Percentiles rank a stretch among this genome's conserved stretches.
phyloP scores from a whole-genome alignment of 106 monocot genomes.

The Ottelia alismoides region DNA sequence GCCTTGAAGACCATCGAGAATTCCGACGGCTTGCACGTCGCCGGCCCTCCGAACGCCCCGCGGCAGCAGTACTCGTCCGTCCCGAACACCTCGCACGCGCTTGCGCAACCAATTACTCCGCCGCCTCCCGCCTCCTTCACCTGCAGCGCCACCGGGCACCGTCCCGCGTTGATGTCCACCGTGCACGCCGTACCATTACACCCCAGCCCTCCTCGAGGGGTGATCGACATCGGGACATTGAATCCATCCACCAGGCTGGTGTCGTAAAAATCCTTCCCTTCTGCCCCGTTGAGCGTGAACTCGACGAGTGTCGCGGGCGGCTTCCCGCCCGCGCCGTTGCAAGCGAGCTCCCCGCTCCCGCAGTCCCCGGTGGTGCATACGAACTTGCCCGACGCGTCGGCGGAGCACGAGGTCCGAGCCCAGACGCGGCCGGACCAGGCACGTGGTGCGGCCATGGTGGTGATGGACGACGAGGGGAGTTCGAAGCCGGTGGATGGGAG shows the following conservation, averaged over 20 bases:
- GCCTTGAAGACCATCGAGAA: too few relatives aligned
- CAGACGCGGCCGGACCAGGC: slow-evolving; percentile 77
- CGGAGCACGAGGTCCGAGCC: slow-evolving; percentile 49
- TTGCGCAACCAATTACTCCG: too few relatives aligned
- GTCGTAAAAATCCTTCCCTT: slow-evolving; percentile 49
- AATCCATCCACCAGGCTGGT: slow-evolving; percentile 78
- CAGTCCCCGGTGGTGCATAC: slow-evolving; percentile 65
- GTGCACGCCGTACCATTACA: too few relatives aligned
- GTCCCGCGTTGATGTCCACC: too few relatives aligned
- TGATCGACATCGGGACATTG: too few relatives aligned
- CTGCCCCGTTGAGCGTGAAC: slow-evolving; percentile 28
- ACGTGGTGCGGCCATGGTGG: slow-evolving; percentile 19
- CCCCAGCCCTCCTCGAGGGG: too few relatives aligned
- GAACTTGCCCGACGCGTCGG: slow-evolving; percentile 27
- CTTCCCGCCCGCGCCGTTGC: slow-evolving; percentile 41
- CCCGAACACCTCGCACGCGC: too few relatives aligned
- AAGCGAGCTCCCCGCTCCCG: slow-evolving; percentile 40
- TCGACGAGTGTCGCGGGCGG: slow-evolving; percentile 52
- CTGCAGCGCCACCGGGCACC: too few relatives aligned
- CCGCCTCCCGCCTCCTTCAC: too few relatives aligned
- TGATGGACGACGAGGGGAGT: slow-evolving; percentile 8
- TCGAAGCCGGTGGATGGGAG: slow-evolving; percentile 32
- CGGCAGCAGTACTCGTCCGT: too few relatives aligned
- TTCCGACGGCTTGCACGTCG: too few relatives aligned
- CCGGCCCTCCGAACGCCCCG: too few relatives aligned